phyloP scores from a whole-genome alignment of 257 asterid genomes.

The Linderniella brevidens region DNA sequence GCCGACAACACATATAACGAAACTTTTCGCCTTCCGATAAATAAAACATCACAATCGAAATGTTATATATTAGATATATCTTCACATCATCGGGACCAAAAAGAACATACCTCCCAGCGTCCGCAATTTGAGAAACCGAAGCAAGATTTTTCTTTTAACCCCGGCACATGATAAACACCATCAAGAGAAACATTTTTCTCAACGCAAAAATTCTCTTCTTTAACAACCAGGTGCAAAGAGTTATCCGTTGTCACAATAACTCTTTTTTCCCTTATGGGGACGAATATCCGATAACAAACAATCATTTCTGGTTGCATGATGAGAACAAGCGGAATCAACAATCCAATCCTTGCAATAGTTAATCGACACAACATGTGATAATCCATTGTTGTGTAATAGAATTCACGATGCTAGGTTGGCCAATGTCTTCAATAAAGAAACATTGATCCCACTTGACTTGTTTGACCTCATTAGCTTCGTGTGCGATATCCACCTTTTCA shows the following conservation, averaged over 20 bases:
- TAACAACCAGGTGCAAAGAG: neutral
- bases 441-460: too few relatives aligned
- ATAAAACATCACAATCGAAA: slow-evolving; percentile 5
- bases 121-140: slow-evolving; percentile 6
- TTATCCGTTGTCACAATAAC: slow-evolving; percentile 10
- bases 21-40: slow-evolving; percentile 8
- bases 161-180: slow-evolving; percentile 12
- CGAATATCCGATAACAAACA: slow-evolving; percentile 3
- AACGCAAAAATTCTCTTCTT: too few relatives aligned
- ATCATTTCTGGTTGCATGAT: slow-evolving; percentile 10
- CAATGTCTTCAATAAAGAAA: too few relatives aligned
- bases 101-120: slow-evolving; percentile 11
- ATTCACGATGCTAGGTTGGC: too few relatives aligned
- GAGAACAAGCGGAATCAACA: slow-evolving; percentile 13
- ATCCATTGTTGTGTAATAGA: too few relatives aligned
- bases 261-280: slow-evolving; percentile 1
- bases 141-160: neutral
- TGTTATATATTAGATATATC: slow-evolving; percentile 6
- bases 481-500: too few relatives aligned
- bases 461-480: too few relatives aligned
- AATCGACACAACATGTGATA: too few relatives aligned
- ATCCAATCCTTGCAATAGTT: slow-evolving; percentile 6
- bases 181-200: slow-evolving; percentile 3
- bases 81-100: slow-evolving; percentile 11
- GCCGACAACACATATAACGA: slow-evolving; percentile 8